Evolutionary conservation across 768 basidiomycete genomes (phyloP).

Genomic region (Coprinopsis cinerea): DNA sequence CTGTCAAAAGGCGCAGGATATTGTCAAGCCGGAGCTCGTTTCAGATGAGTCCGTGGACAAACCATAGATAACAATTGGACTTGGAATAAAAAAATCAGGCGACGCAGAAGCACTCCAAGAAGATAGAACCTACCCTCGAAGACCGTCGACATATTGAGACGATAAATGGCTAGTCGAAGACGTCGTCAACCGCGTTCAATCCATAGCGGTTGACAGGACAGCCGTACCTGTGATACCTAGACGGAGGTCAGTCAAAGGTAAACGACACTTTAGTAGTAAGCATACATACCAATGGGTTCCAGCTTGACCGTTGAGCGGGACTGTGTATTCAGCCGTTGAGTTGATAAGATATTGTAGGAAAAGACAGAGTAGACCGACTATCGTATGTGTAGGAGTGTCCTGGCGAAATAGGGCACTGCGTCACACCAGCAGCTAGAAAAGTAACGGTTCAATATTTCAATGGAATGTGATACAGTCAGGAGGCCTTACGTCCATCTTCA

Average conservation of each 20-base stretch:
- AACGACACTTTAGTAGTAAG: background rate
- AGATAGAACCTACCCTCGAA: conserved; percentile 19
- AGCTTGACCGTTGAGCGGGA: conserved; percentile 12
- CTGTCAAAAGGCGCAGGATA: background rate
- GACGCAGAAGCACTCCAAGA: background rate
- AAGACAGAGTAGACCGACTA: conserved; percentile 7
- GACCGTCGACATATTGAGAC: conserved; percentile 19
- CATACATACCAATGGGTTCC: conserved; percentile 8
- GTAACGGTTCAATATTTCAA: background rate
- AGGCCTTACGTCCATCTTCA: conserved; percentile 37
- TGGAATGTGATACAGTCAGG: background rate
- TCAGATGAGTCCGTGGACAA: conserved; percentile 15
- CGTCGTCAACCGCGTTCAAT: background rate
- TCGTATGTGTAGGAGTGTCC: conserved; percentile 17
- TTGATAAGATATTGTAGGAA: background rate
- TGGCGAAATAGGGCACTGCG: conserved; percentile 15
- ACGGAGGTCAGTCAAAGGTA: background rate
- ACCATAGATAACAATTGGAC: conserved; percentile 21
- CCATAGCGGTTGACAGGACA: too few relatives aligned
- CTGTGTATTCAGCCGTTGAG: conserved; percentile 7
- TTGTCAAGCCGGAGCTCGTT: background rate
- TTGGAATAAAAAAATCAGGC: background rate
- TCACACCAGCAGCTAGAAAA: conserved; percentile 8
- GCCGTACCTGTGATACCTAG: conserved; percentile 16
- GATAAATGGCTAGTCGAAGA: conserved; percentile 16